Percentiles rank a stretch among this genome's conserved stretches.
phyloP scores from a whole-genome alignment of 768 basidiomycete species.

The Podaxis pistillaris region DNA sequence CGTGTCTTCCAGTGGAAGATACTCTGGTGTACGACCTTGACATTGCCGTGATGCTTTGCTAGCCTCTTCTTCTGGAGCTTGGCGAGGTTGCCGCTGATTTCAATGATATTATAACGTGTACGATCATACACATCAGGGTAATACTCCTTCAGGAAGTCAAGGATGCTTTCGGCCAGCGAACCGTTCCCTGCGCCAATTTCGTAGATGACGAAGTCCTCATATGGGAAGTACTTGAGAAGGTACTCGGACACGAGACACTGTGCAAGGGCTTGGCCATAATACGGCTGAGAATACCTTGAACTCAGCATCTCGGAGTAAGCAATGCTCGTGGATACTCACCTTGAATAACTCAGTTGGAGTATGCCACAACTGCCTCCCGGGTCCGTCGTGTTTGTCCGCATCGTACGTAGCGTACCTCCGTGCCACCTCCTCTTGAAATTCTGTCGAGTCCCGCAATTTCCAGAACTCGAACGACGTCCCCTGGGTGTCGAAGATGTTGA shows the following conservation, averaged over 20 bases:
- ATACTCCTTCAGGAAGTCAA: slow-evolving; percentile 71
- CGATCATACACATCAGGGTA: slow-evolving; percentile 93
- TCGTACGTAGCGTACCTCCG: slow-evolving; percentile 73
- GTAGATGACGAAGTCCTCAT: slow-evolving; percentile 94
- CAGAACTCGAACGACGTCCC: slow-evolving; percentile 66
- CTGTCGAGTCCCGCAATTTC: slow-evolving; percentile 58
- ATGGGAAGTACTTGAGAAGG: slow-evolving; percentile 92
- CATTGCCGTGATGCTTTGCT: slow-evolving; percentile 61
- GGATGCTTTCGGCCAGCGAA: slow-evolving; percentile 85
- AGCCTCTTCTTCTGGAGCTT: slow-evolving; percentile 68
- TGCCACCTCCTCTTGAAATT: slow-evolving; percentile 84
- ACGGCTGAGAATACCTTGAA: slow-evolving; percentile 59
- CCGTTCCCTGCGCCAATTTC: slow-evolving; percentile 99
- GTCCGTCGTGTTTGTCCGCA: slow-evolving; percentile 55
- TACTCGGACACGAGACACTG: slow-evolving; percentile 90
- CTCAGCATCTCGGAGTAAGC: neutral
- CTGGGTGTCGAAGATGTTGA: slow-evolving; percentile 78
- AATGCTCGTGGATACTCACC: slow-evolving; percentile 43
- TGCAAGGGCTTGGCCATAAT: slow-evolving; percentile 90
- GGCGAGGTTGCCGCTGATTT: slow-evolving; percentile 83
- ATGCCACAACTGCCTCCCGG: slow-evolving; percentile 94
- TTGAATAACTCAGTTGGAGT: slow-evolving; percentile 98
- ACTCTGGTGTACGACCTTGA: slow-evolving; percentile 69
- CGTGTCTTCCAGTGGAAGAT: slow-evolving; percentile 81
- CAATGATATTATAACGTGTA: slow-evolving; percentile 91